These are phyloP conservation scores for Amylocarpus encephaloides DNA, from an alignment of 2,329 filamentous ascomycete genomes.

Conservation along the genomic window DNA sequence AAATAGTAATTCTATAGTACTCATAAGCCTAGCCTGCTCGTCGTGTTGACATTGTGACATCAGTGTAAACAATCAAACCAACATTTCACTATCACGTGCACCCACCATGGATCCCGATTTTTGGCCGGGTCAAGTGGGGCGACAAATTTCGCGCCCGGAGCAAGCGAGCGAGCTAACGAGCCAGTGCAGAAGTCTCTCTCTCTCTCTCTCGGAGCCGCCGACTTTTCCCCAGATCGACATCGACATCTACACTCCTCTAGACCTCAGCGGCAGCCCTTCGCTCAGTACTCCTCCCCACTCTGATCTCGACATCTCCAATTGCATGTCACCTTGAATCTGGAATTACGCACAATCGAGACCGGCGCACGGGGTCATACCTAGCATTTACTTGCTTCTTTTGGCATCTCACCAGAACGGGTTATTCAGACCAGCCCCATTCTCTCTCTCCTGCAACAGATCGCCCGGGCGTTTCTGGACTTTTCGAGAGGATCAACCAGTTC, in stretches of 20 bases:
- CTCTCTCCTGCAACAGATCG: constrained; percentile 1
- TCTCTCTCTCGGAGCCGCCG: not conserved
- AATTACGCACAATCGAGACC: not conserved
- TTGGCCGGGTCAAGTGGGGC: not conserved
- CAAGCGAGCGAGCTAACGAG: not conserved
- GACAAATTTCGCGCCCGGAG: not conserved
- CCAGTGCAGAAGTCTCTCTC: no score
- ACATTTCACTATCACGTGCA: no score
- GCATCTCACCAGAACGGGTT: not conserved
- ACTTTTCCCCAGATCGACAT: not conserved
- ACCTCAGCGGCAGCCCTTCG: not conserved
- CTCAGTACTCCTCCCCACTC: not conserved
- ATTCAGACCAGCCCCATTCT: not conserved
- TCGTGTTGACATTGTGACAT: not conserved
- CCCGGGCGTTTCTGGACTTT: not conserved
- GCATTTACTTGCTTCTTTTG: not conserved
- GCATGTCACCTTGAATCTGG: not conserved
- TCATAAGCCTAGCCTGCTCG: not conserved
- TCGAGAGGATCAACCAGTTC: not conserved
- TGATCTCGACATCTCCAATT: not conserved
- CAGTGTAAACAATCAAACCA: not conserved
- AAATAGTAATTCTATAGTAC: not conserved
- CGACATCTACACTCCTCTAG: not conserved
- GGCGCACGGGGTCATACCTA: not conserved
- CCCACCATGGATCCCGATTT: not conserved